Percentiles rank a stretch among this genome's conserved stretches.
Evolutionary conservation across 352 stramenopile species (phyloP).

Genomic region (Phytophthora quininea): DNA sequence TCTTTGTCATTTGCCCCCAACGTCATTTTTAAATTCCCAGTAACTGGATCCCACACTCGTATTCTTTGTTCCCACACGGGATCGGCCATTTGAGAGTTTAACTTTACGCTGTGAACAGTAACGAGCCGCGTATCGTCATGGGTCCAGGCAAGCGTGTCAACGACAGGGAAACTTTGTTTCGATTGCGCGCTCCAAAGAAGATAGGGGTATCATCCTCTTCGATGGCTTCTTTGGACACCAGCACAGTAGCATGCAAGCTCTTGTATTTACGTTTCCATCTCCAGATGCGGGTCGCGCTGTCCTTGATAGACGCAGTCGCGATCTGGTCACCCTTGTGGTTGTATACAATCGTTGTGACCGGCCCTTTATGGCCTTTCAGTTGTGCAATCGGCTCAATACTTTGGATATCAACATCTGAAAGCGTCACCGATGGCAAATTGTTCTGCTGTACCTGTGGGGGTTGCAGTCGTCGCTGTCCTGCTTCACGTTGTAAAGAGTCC

Average conservation of each 20-base stretch:
- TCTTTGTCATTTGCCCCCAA: slow-evolving; percentile 62
- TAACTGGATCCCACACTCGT: slow-evolving; percentile 67
- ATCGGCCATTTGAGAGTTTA: slow-evolving; percentile 50
- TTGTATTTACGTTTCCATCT: slow-evolving; percentile 68
- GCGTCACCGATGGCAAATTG: slow-evolving; percentile 40
- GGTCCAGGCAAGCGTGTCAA: slow-evolving; percentile 75
- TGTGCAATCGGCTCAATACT: slow-evolving; percentile 63
- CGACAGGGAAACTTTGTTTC: slow-evolving; percentile 49
- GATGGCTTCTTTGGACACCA: slow-evolving; percentile 51
- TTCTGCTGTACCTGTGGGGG: slow-evolving; percentile 64
- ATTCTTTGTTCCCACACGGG: slow-evolving; percentile 67
- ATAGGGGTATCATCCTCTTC: slow-evolving; percentile 50
- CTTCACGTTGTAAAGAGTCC: slow-evolving; percentile 29
- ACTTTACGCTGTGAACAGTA: slow-evolving; percentile 74
- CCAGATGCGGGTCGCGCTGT: slow-evolving; percentile 85
- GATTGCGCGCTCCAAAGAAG: slow-evolving; percentile 51
- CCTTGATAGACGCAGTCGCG: slow-evolving; percentile 94
- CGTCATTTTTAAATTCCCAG: slow-evolving; percentile 61
- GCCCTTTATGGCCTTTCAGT: slow-evolving; percentile 89
- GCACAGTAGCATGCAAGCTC: slow-evolving; percentile 54
- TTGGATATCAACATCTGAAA: slow-evolving; percentile 56
- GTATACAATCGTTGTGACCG: slow-evolving; percentile 95
- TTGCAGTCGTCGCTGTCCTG: slow-evolving; percentile 39
- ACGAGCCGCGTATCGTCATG: slow-evolving; percentile 64
- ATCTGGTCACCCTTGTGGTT: slow-evolving; percentile 91